These are phyloP conservation scores for Neurospora sp. DNA, from an alignment of 495 filamentous ascomycete genomes.

Conservation along the genomic window DNA sequence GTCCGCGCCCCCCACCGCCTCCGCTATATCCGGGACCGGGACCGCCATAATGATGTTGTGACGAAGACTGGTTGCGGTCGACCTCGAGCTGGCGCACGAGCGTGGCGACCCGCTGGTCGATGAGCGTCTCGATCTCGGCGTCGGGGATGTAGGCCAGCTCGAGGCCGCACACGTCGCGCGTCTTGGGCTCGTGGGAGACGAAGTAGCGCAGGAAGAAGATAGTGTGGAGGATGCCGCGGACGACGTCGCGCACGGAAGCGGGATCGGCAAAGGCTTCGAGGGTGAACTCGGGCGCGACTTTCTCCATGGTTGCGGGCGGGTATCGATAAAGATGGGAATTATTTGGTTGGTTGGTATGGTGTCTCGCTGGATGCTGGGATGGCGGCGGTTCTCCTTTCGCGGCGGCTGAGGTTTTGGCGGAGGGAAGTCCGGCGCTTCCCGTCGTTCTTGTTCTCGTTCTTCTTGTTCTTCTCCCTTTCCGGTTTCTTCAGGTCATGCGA, in stretches of 20 bases:
- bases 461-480: not conserved
- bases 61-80: slow-evolving; percentile 27
- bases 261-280: slow-evolving; percentile 79
- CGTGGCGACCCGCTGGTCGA: slow-evolving; percentile 72
- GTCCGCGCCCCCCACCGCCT: slow-evolving; percentile 48
- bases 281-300: slow-evolving; percentile 67
- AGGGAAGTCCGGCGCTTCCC: not conserved
- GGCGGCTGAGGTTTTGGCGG: not conserved
- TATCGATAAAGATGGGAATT: not conserved
- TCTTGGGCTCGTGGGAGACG: slow-evolving; percentile 70
- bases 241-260: slow-evolving; percentile 73
- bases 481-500: not conserved
- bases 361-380: not conserved
- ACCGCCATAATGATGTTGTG: slow-evolving; percentile 4
- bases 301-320: slow-evolving; percentile 32
- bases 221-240: slow-evolving; percentile 90
- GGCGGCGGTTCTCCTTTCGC: not conserved
- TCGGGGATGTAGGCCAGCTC: slow-evolving; percentile 86
- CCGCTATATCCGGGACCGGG: slow-evolving; percentile 1
- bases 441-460: not conserved
- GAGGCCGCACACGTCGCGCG: slow-evolving; percentile 83
- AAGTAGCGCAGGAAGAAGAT: slow-evolving; percentile 99
- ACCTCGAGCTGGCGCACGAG: slow-evolving; percentile 57
- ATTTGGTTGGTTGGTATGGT: not conserved
- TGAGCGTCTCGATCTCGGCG: slow-evolving; percentile 79